Evolutionary conservation across 768 basidiomycete species (phyloP), one percentile per base, ranked within the genome.

Genomic region (Exsudoporus frostii): DNA sequence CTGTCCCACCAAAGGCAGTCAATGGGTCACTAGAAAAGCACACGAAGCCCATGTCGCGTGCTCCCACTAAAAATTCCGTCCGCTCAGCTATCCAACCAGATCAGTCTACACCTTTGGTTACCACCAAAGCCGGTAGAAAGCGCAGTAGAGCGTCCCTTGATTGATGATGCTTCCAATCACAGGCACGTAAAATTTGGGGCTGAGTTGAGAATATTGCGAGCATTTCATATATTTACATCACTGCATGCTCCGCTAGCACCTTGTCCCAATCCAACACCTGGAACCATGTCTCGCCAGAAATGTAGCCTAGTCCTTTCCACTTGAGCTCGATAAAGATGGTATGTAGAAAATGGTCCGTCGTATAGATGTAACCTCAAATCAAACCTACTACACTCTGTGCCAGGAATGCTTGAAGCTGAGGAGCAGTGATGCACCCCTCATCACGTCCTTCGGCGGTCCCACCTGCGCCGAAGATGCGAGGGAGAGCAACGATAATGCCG

Each of bases 401-500:
- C 62, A 62, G 56, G 68, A 62, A 57, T 69, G 64, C 48, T 61
- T 69, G 57, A 69, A 49, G 48, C 51, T 55, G 43, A 69, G 60
- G 44, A 71, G 64, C 17, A 71, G 42, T 2, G 66, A 64, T 33
- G 49, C 70, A 4, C 70, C 68, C 20, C 45, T 51, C 33, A 69
- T 52, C 44, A 71, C 64, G 45, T 70, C 68, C 24, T 53, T 48
- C 15, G 59, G 32, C 2, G 57, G 48, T 29, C 50, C 36, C 2
- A 24, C 43, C 7, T 40, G 55, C 4, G 43, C 29, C 15, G 53
- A 50, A 5, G 65, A 50, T 30, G 70, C 58, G 33, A 69, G 56
- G 14, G 70, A 70, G 41, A 69, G 64, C 5, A 71, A 42, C 25
- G 70, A 68, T 24, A 70, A 37, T 6, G 70, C 70, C 20, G 70